phyloP scores from a whole-genome alignment of 208 protist species.

The Acanthamoeba sp. region DNA sequence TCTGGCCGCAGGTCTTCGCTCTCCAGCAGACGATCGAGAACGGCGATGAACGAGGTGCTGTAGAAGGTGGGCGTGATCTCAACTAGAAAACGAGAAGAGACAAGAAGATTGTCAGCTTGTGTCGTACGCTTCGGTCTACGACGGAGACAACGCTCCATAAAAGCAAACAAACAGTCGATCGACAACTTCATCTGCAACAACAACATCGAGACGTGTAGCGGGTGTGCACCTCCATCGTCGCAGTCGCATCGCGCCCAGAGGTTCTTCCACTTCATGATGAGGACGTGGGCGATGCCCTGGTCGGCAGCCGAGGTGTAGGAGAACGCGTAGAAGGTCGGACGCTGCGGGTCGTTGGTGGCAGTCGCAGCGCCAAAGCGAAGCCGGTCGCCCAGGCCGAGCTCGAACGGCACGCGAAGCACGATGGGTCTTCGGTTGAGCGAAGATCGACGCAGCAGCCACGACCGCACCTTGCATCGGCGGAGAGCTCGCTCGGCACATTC shows the following conservation, averaged over 20 bases:
- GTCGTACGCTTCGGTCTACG: no score
- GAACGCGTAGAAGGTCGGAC: conserved; percentile 49
- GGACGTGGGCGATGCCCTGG: conserved; percentile 17
- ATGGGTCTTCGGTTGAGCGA: conserved; percentile 7
- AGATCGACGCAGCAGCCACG: conserved; percentile 23
- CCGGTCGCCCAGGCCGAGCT: conserved; percentile 36
- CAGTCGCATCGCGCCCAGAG: conserved; percentile 41
- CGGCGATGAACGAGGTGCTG: conserved; percentile 51
- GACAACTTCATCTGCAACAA: no score
- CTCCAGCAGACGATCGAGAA: conserved; percentile 50
- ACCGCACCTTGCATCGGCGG: background rate
- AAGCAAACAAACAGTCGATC: no score
- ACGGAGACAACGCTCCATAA: no score
- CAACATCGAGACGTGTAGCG: background rate
- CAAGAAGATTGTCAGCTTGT: background rate
- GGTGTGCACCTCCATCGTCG: conserved; percentile 16
- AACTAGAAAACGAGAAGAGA: background rate
- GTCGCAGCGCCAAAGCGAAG: background rate
- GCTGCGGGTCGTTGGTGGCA: conserved; percentile 7
- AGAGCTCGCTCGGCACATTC: conserved; percentile 37
- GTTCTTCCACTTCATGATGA: conserved; percentile 65
- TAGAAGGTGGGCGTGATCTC: conserved; percentile 24
- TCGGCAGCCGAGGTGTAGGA: background rate
- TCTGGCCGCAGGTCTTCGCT: conserved; percentile 37
- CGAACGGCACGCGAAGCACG: background rate